Evolutionary conservation across 306 rosid species (phyloP), one percentile per base, ranked within the genome.

Genomic region (Trifolium repens): DNA sequence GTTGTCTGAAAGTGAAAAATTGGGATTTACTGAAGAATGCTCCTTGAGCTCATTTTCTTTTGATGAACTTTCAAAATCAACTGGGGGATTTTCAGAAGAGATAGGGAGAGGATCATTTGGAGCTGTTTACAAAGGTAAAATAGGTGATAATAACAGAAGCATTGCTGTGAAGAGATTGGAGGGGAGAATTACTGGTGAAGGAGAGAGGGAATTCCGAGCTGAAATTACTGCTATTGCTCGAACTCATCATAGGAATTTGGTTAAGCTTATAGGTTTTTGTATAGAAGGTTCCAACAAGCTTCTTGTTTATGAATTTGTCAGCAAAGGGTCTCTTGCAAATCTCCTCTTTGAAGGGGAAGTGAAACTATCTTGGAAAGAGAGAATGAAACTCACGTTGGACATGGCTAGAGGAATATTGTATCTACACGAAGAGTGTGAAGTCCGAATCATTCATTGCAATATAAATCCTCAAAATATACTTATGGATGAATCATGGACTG

Each of bases 271-370:
- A 35, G 88, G 88, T 50, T 84, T 69, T 59, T 84, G 88, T 17
- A 42, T 84, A 14, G 79, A 84, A 7, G 81, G 88, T 1, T 47
- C 83, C 1, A 63, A 14, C 12, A 84, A 70, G 83, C 83, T 84
- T 47, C 75, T 81, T 44, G 80, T 81, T 47, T 81, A 73, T 54
- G 85, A 84, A 42, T 84, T 78, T 16, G 47, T 78, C 64, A 74
- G 88, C 72, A 84, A 81, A 5, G 88, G 85, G 6, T 84, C 88
- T 19, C 85, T 84, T 64, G 80, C 78, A 39, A 76, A 50, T n/a
- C 61, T 84, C 8, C 76, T 84, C 9, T 70, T 68, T 9, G 61
- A 55, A 3, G 3, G 78, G 53, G 2, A 16, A 54, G 65, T 7
- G 26, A 60, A 4, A 3, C 3, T 78, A n/a, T 9, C 78, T 0